Base-by-base conservation (phyloP, 805 yeast genomes). In the Soucietia sequanensis region DNA sequence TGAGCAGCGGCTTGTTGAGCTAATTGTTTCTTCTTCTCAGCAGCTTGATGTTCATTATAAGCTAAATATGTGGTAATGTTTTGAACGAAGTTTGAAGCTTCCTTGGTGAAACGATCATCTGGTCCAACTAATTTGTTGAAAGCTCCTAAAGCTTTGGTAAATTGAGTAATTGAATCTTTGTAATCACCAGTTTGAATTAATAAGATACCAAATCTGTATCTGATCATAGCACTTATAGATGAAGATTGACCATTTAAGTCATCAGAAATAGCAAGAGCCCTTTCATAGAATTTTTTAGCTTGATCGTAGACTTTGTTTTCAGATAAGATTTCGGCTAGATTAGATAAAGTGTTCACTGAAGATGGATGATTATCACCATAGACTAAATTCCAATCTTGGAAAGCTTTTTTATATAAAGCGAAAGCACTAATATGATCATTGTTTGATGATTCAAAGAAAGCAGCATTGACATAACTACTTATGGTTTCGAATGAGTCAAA, bases 401-500 rank as follows among this genome's bases (percentile, higher is more conserved):
- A 58, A 5, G 87, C 78, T 53, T 82, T 78, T 38, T 68, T 60
- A 56, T 79, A 77, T 38, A 84, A 62, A 43, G 77, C 71, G 44
- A 89, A 65, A 1, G 91, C 75, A 43, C 83, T 81, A 22, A 68
- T 60, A 25, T 76, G 62, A 47, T 79, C 76, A 23, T 77, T 77
- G 45, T 76, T 75, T 7, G 76, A 62, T 26, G 78, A 65, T 58
- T 90, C 96, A 50, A 75, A 72, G 51, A 71, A 75, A 1, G 93
- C 95, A 46, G 90, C 65, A 60, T 87, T 88, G 48, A 81, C 70
- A 55, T 83, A 76, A 26, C 86, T 68, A 45, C 87, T 73, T 24
- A 87, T 59, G 17, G 90, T 75, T 44, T 88, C 91, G 50, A 75
- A 76, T 10, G 93, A 76, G 54, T 91, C 98, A 43, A 80, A 59